Percentiles rank a stretch among this genome's conserved stretches.
These are phyloP conservation scores for Hippophae gyantsensis DNA, from an alignment of 306 rosid species.

Conservation along the genomic window DNA sequence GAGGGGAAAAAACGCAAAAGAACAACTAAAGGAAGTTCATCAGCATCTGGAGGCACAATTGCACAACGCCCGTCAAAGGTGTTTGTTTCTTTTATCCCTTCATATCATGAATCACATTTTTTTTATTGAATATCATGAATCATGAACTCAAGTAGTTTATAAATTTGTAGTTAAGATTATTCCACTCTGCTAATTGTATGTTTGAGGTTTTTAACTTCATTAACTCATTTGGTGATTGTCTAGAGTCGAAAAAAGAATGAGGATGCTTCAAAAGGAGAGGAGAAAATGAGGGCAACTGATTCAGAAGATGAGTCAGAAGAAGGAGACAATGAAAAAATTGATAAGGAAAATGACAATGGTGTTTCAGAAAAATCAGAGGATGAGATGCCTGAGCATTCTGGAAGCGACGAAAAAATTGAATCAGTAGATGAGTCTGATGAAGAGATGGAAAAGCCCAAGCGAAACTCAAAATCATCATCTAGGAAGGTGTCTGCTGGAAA, in stretches of 20 bases:
- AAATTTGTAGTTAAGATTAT: background rate
- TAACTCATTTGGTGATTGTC: slow-evolving; percentile 18
- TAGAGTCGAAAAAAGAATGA: slow-evolving; percentile 56
- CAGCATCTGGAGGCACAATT: slow-evolving; percentile 40
- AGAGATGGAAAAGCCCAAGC: slow-evolving; percentile 33
- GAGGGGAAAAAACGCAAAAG: slow-evolving; percentile 73
- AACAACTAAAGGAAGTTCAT: slow-evolving; percentile 39
- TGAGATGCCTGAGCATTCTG: slow-evolving; percentile 50
- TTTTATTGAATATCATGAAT: background rate
- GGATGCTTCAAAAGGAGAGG: slow-evolving; percentile 38
- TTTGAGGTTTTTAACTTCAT: background rate
- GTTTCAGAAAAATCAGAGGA: slow-evolving; percentile 66
- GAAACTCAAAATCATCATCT: slow-evolving; percentile 40
- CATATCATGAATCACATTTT: slow-evolving; percentile 4
- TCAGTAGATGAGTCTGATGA: slow-evolving; percentile 64
- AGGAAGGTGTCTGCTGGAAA: background rate
- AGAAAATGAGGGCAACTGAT: slow-evolving; percentile 49
- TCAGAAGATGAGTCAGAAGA: slow-evolving; percentile 59
- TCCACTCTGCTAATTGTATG: background rate
- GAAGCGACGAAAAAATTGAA: slow-evolving; percentile 56
- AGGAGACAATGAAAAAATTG: slow-evolving; percentile 22
- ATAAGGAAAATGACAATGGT: slow-evolving; percentile 63
- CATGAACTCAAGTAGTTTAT: no score
- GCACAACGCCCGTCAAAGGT: slow-evolving; percentile 71
- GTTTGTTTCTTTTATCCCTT: slow-evolving; percentile 18